A percentile compares a stretch with the other conserved stretches of the same genome.
phyloP scores from a whole-genome alignment of 768 basidiomycete genomes.

The Astraeus odoratus region DNA sequence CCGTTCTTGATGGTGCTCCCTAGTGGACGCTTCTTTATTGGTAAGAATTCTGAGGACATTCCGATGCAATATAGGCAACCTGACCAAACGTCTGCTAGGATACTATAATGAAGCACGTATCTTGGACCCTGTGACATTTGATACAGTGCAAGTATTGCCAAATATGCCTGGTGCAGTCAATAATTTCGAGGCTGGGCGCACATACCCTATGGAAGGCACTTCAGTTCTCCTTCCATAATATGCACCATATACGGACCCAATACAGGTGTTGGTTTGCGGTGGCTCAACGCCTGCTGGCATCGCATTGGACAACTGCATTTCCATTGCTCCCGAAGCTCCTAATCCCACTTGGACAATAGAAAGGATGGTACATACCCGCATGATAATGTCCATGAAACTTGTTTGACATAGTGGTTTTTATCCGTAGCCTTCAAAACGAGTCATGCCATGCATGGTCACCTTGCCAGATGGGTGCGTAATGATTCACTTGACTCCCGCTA shows the following conservation, averaged over 20 bases:
- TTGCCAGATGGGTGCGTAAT: conserved; percentile 40
- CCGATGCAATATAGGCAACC: no score
- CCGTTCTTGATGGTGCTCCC: conserved; percentile 72
- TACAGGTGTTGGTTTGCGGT: conserved; percentile 66
- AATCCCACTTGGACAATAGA: conserved; percentile 67
- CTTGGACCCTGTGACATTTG: conserved; percentile 58
- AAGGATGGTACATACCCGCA: conserved; percentile 61
- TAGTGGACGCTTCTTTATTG: conserved; percentile 61
- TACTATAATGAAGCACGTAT: conserved; percentile 82
- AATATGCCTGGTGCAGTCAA: conserved; percentile 73
- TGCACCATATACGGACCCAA: conserved; percentile 67
- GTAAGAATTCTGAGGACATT: conserved; percentile 36
- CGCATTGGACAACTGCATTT: conserved; percentile 64
- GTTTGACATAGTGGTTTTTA: no score
- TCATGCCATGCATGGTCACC: conserved; percentile 69
- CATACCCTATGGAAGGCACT: conserved; percentile 72
- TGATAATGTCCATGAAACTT: no score
- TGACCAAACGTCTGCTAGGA: no score
- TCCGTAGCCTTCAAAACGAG: conserved; percentile 57
- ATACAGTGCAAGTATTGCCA: conserved; percentile 52
- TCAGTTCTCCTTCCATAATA: conserved; percentile 62
- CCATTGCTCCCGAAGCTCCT: conserved; percentile 54
- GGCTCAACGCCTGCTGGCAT: conserved; percentile 53
- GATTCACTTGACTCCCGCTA: not conserved
- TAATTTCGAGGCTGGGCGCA: conserved; percentile 65